These are phyloP conservation scores for Trichoderma polysporum DNA, from an alignment of 2,329 filamentous ascomycete genomes.

Conservation along the genomic window DNA sequence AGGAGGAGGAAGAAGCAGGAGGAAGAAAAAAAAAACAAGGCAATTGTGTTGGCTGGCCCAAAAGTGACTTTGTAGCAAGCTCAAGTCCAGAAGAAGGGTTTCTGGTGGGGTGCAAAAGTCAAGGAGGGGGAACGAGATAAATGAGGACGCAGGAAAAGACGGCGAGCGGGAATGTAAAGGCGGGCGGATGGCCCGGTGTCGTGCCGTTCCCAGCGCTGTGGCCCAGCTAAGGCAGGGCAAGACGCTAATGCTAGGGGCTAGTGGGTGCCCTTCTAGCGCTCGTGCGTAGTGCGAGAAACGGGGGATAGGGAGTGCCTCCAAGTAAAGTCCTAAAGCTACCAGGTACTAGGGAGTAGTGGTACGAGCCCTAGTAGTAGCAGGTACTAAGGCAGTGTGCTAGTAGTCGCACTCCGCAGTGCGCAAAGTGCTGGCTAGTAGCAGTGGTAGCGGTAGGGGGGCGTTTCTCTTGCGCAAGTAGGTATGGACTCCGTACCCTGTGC, in stretches of 20 bases:
- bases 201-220: conserved; percentile 40
- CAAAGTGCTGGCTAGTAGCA: neutral
- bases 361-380: neutral
- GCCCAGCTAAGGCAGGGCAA: conserved; percentile 28
- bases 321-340: neutral
- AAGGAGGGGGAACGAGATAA: conserved; percentile 19
- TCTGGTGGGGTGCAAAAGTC: conserved; percentile 24
- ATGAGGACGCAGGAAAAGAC: conserved; percentile 22
- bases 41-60: neutral
- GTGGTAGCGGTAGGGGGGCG: conserved; percentile 4
- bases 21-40: conserved; percentile 1
- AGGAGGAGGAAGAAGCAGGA: neutral
- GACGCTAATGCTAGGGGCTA: conserved; percentile 21
- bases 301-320: conserved; percentile 12
- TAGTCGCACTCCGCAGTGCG: neutral
- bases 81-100: conserved; percentile 7
- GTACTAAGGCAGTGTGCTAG: too few relatives aligned
- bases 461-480: neutral
- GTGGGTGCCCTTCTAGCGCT: conserved; percentile 22
- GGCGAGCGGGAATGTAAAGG: conserved; percentile 37
- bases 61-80: conserved; percentile 4
- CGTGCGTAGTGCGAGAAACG: conserved; percentile 11
- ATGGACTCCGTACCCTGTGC: conserved; percentile 10
- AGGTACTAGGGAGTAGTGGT: conserved; percentile 1
- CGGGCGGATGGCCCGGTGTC: conserved; percentile 40